Evolutionary conservation across 129 eudicot species (phyloP).

Genomic region (Tanacetum coccineum): DNA sequence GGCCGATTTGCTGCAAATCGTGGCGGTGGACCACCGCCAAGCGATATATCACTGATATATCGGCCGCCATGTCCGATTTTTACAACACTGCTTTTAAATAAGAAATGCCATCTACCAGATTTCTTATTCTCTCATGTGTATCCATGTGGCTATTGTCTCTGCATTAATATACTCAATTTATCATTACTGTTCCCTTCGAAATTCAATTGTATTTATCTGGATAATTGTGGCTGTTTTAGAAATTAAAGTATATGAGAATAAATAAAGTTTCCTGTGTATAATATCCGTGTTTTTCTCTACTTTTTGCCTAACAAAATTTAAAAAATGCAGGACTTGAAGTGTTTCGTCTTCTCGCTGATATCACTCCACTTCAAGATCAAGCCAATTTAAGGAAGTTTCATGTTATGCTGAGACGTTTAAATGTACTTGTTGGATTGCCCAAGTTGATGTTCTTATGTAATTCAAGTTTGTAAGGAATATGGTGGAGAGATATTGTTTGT

Average conservation of each 20-base stretch:
- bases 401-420: slow-evolving; percentile 8
- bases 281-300: neutral
- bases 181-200: no score
- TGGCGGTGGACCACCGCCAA: no score
- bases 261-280: neutral
- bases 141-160: no score
- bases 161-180: no score
- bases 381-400: slow-evolving; percentile 50
- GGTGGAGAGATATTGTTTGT: slow-evolving; percentile 18
- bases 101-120: no score
- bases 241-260: neutral
- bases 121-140: no score
- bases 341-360: slow-evolving; percentile 89
- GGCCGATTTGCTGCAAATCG: no score
- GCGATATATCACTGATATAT: no score
- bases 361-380: slow-evolving; percentile 97
- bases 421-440: slow-evolving; percentile 16
- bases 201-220: no score
- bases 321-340: slow-evolving; percentile 88
- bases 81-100: no score
- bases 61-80: no score
- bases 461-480: slow-evolving; percentile 24
- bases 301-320: slow-evolving; percentile 1
- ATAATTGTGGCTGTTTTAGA: no score
- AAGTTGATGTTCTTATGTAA: slow-evolving; percentile 25